Evolutionary conservation across 331 rosid species (phyloP).

Genomic region (Cydonia oblonga): DNA sequence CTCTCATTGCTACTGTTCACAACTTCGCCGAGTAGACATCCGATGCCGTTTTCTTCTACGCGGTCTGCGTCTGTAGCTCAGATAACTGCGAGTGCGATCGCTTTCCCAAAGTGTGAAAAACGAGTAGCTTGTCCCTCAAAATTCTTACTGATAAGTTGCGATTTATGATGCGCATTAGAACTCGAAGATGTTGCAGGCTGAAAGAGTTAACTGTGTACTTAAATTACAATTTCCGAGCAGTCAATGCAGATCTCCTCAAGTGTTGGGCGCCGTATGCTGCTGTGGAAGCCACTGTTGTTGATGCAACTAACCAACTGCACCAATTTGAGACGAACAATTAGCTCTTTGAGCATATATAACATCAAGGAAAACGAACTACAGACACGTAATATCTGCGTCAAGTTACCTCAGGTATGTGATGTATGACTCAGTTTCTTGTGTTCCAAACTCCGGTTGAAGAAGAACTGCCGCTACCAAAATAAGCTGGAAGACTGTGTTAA

Average conservation of each 20-base stretch:
- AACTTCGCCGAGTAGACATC: not conserved
- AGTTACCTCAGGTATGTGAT: slow-evolving; percentile 59
- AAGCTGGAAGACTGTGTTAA: slow-evolving; percentile 83
- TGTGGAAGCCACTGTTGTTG: slow-evolving; percentile 59
- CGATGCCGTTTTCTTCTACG: not conserved
- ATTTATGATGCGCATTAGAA: not conserved
- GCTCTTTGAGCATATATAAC: not conserved
- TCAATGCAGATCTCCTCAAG: slow-evolving; percentile 25
- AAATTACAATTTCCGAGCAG: slow-evolving; percentile 15
- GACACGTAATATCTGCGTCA: not conserved
- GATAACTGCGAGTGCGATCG: not conserved
- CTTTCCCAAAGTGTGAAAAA: not conserved
- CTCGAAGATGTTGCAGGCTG: not conserved
- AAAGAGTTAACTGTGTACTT: not conserved
- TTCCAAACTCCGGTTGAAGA: slow-evolving; percentile 86
- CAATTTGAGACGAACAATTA: not conserved
- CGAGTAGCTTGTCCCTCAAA: not conserved
- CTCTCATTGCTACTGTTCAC: not conserved
- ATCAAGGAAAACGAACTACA: not conserved
- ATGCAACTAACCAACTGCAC: slow-evolving; percentile 85
- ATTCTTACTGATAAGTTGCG: no score
- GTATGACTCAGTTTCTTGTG: slow-evolving; percentile 50
- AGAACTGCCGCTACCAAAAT: slow-evolving; percentile 74
- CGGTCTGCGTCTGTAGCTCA: not conserved
- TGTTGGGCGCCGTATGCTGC: slow-evolving; percentile 61